Evolutionary conservation across 2,329 filamentous ascomycete species (phyloP), one percentile per base, ranked within the genome.

Genomic region (Trichophaea hybrida): DNA sequence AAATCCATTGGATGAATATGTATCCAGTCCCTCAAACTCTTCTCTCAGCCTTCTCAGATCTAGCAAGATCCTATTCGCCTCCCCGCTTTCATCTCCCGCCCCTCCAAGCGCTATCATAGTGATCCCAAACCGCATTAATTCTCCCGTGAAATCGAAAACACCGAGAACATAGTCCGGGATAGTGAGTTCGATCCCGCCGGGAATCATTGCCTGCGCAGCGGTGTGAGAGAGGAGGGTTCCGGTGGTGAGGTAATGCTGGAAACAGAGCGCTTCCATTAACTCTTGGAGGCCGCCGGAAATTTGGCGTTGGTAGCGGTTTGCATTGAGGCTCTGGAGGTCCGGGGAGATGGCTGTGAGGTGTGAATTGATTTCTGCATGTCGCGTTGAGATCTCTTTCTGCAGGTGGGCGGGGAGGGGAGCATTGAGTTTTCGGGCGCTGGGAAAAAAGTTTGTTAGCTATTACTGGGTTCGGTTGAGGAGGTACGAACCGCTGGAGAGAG

Each of bases 71-170:
- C 82, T 82, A 43, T 81, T 73, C 12, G 75, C 67, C 65, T 62
- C 66, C 64, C 64, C 66, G 57, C 68, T 68, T 24, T 61, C 65
- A 63, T 62, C 55, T 65, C 59, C 43, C 62, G 15, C 60, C 24
- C 54, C 62, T 66, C 65, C 83, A 4, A 89, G 85, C 0, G 89
- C 89, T 71, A 94, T 86, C 32, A 83, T 82, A 5, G 90, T 90
- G 55, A 95, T 93, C 0, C 88, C 89, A 73, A 96, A 97, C 34
- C 90, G 81, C 93, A 98, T 98, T 76, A 97, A 78, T 75, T 98
- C 93, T 43, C 93, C 93, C 1, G 90, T 90, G 67, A 97, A 80
- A 72, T 98, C 93, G 69, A 95, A 96, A 1, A 98, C 74, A 6
- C 91, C 93, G 64, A 93, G 84, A 60, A 95, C 74, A 70, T 95